phyloP scores from a whole-genome alignment of 495 filamentous ascomycete species.

The Cercophora newfieldiana region DNA sequence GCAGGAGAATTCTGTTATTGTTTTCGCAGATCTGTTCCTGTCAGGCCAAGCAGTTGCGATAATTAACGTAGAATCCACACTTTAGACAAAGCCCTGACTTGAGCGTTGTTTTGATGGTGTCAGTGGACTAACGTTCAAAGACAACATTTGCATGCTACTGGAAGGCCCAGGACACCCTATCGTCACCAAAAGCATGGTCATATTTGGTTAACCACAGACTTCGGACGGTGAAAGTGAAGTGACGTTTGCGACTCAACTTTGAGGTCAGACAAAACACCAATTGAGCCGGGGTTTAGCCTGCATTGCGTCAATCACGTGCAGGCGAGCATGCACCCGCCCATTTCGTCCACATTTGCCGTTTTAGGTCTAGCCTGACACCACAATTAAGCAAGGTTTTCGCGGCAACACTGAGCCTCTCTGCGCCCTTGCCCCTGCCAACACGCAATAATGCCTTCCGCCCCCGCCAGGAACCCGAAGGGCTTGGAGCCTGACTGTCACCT shows the following conservation, averaged over 20 bases:
- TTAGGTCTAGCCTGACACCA: neutral
- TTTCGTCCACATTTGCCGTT: neutral
- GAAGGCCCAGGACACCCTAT: neutral
- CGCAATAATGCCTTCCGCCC: neutral
- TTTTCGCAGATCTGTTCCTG: too few relatives aligned
- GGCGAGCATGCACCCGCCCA: neutral
- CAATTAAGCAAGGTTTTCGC: neutral
- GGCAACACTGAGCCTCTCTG: neutral
- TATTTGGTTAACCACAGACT: neutral
- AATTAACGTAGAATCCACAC: too few relatives aligned
- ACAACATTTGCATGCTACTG: neutral
- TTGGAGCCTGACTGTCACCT: neutral
- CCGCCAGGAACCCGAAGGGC: neutral
- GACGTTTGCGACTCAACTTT: neutral
- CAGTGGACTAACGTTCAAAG: too few relatives aligned
- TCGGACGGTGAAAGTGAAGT: neutral
- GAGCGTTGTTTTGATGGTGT: too few relatives aligned
- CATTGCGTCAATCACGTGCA: conserved; percentile 3
- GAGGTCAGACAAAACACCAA: neutral
- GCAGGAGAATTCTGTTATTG: too few relatives aligned
- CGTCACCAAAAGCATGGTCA: neutral
- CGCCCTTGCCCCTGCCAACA: neutral
- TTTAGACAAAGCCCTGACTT: too few relatives aligned
- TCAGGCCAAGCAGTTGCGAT: too few relatives aligned
- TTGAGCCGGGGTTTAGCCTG: conserved; percentile 8